phyloP scores from a whole-genome alignment of 208 protist species.

The Leptomonas seymouri region DNA sequence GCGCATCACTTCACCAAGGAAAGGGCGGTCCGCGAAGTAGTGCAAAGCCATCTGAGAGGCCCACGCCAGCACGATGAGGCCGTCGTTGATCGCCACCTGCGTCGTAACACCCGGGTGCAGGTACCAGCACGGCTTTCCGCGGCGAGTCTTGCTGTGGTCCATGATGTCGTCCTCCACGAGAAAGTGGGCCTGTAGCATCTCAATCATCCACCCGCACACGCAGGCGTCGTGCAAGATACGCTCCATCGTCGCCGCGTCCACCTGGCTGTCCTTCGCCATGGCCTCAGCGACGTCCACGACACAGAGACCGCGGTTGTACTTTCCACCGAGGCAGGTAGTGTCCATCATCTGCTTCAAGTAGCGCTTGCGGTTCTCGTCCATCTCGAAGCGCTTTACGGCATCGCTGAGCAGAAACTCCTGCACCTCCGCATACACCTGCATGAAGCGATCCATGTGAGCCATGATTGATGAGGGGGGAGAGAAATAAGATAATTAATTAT shows the following conservation, averaged over 20 bases:
- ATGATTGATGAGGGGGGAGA: constrained; percentile 23
- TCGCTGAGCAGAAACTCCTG: constrained; percentile 66
- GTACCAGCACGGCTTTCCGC: constrained; percentile 97
- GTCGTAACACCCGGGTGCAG: constrained; percentile 85
- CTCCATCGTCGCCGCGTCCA: constrained; percentile 50
- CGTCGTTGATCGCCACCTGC: constrained; percentile 96
- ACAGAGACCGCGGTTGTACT: constrained; percentile 91
- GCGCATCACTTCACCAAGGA: constrained; percentile 90
- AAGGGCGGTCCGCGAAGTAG: constrained; percentile 87
- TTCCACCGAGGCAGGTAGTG: constrained; percentile 84
- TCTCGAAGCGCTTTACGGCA: constrained; percentile 52
- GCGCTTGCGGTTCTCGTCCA: constrained; percentile 70
- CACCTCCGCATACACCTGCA: constrained; percentile 81
- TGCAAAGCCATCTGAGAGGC: constrained; percentile 93
- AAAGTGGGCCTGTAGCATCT: constrained; percentile 97
- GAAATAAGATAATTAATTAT: constrained; percentile 17
- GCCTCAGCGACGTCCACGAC: constrained; percentile 78
- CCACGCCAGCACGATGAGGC: constrained; percentile 93
- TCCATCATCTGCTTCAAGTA: constrained; percentile 89
- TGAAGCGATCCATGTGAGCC: constrained; percentile 67
- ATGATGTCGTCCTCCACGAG: constrained; percentile 98
- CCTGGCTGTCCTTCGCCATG: constrained; percentile 52
- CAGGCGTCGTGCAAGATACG: constrained; percentile 84
- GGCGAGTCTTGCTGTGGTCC: constrained; percentile 94
- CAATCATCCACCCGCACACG: constrained; percentile 95